Evolutionary conservation across 805 yeast species (phyloP).

Genomic region (Clavispora phyllophila): DNA sequence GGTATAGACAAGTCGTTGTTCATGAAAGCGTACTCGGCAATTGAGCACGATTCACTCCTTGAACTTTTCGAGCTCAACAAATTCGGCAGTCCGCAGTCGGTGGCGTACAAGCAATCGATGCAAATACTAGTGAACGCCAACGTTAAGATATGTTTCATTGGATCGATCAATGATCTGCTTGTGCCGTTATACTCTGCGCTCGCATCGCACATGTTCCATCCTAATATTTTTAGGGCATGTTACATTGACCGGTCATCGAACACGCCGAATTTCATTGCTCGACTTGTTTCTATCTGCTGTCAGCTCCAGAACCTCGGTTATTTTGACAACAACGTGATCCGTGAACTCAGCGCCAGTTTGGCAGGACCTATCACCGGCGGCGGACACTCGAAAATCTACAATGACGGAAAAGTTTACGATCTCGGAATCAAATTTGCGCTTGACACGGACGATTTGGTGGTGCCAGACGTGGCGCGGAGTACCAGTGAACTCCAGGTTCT

Average conservation of each 20-base stretch:
- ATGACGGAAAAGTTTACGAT: constrained; percentile 79
- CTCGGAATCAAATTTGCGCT: constrained; percentile 69
- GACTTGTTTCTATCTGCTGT: constrained; percentile 69
- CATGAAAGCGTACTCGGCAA: constrained; percentile 83
- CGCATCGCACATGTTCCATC: constrained; percentile 79
- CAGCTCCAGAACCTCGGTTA: constrained; percentile 70
- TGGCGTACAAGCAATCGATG: constrained; percentile 63
- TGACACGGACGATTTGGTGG: constrained; percentile 61
- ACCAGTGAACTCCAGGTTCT: constrained; percentile 10
- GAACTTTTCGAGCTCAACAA: constrained; percentile 89
- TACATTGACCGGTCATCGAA: constrained; percentile 79
- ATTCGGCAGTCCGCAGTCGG: constrained; percentile 65
- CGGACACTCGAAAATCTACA: constrained; percentile 88
- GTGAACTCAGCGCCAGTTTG: constrained; percentile 57
- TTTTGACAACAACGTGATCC: constrained; percentile 80
- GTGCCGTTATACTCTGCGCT: constrained; percentile 89
- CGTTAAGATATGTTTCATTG: constrained; percentile 76
- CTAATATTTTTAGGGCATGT: constrained; percentile 83
- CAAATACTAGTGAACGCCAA: constrained; percentile 61
- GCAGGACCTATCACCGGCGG: constrained; percentile 94
- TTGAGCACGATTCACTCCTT: constrained; percentile 79
- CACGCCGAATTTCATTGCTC: constrained; percentile 73
- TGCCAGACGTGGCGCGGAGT: constrained; percentile 17
- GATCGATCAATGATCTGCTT: constrained; percentile 88
- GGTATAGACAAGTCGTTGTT: constrained; percentile 82